Evolutionary conservation across 1,284 basidiomycete genomes (phyloP).

Genomic region (Ceratobasidium sp.): DNA sequence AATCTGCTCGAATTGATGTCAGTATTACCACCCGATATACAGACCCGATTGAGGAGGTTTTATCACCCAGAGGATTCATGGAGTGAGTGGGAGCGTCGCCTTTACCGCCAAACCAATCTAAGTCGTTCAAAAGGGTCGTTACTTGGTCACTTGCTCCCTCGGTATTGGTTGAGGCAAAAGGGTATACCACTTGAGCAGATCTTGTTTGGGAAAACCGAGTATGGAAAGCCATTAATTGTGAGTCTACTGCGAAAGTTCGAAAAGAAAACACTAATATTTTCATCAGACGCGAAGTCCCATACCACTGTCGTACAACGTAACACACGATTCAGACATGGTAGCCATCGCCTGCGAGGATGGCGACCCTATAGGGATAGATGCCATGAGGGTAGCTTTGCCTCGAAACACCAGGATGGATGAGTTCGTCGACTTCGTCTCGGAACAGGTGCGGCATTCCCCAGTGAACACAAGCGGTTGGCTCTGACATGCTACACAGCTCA

Average conservation of each 20-base stretch:
- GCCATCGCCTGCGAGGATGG: slow-evolving; percentile 69
- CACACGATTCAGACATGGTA: slow-evolving; percentile 78
- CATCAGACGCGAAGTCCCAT: slow-evolving; percentile 59
- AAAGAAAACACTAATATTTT: slow-evolving; percentile 53
- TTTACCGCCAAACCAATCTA: neutral
- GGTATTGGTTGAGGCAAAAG: slow-evolving; percentile 67
- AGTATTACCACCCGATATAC: slow-evolving; percentile 5
- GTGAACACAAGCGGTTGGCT: neutral
- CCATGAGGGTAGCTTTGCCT: slow-evolving; percentile 78
- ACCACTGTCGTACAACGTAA: slow-evolving; percentile 78
- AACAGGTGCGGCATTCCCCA: slow-evolving; percentile 65
- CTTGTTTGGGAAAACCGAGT: slow-evolving; percentile 65
- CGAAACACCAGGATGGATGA: slow-evolving; percentile 64
- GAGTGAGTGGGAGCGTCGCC: slow-evolving; percentile 60
- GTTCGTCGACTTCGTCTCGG: slow-evolving; percentile 71
- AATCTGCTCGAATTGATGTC: slow-evolving; percentile 16
- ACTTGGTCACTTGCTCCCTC: slow-evolving; percentile 74
- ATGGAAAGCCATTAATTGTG: slow-evolving; percentile 79
- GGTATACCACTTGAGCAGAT: slow-evolving; percentile 63
- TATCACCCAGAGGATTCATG: slow-evolving; percentile 77
- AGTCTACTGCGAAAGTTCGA: slow-evolving; percentile 51
- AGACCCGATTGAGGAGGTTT: slow-evolving; percentile 63
- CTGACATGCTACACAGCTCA: neutral
- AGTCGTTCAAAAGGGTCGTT: slow-evolving; percentile 68
- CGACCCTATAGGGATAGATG: slow-evolving; percentile 72